phyloP scores from a whole-genome alignment of 805 yeast species.

The Saturnispora halmiae region DNA sequence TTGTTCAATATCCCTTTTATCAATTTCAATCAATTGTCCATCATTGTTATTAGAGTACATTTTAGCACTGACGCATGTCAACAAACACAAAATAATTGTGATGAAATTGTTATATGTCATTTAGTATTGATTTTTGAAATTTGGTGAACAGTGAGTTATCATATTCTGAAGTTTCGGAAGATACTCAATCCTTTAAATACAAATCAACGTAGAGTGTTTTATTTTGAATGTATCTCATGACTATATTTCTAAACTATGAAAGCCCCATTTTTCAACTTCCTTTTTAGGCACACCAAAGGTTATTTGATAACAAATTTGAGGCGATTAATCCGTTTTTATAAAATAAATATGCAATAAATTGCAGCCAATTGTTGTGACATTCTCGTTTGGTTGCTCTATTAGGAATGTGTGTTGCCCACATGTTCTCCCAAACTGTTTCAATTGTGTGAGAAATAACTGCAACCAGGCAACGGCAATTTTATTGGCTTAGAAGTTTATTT shows the following conservation, averaged over 20 bases:
- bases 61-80: conserved; percentile 1
- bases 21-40: neutral
- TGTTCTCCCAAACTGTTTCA: too few species aligned
- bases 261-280: neutral
- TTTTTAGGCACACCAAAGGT: conserved; percentile 3
- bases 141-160: neutral
- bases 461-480: too few species aligned
- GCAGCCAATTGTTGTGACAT: neutral
- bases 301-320: neutral
- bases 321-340: neutral
- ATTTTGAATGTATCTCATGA: too few species aligned
- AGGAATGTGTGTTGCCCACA: too few species aligned
- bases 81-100: neutral
- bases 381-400: too few species aligned
- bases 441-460: too few species aligned
- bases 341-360: neutral
- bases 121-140: neutral
- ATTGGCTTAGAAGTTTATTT: too few species aligned
- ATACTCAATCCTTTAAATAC: too few species aligned
- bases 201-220: too few species aligned
- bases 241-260: too few species aligned
- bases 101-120: neutral
- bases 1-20: neutral
- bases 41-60: neutral
- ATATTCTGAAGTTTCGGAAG: neutral